Base-by-base conservation (phyloP, 495 filamentous ascomycete genomes). In the Neurospora sp. region DNA sequence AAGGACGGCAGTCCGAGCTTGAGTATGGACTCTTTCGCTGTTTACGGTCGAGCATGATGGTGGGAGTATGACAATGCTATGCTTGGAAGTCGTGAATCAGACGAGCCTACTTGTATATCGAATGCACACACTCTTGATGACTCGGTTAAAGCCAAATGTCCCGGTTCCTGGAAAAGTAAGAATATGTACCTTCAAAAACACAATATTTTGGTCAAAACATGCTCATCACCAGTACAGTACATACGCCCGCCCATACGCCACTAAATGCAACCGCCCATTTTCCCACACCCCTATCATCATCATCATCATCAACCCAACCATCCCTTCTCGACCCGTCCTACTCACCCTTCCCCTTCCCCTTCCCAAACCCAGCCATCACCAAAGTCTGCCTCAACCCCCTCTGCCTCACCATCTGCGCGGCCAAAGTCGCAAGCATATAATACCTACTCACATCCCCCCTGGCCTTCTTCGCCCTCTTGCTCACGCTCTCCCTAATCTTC, bases 401-500 rank as follows among this genome's bases (percentile, higher is more conserved):
- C 27, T 62, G 54, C 27, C 54, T 62, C 12, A 35, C 11, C 54
- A 62, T 62, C 27, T 62, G 54, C 14, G 54, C 27, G 12, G 54
- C 54, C 54, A 62, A 62, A 27, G 23, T 27, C 27, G 27, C 27
- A 31, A 62, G 54, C 54, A 62, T 62, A 9, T 35, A 35, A 62
- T 35, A 35, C 7, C 54, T 62, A 7, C 23, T 35, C 54, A 62
- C 27, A 35, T 62, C 27, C 23, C 23, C 7, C 27, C 54, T 18
- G 5, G 38, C 42, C 70, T 72, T 71, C 49, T 14, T 35, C 49
- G 71, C 49, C 70, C 70, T 79, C 18, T 71, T 11, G 62, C 74
- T 44, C 39, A 80, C 72, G 3, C 74, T 78, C 4, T 70, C 69
- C 38, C 72, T 76, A 0, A 82, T 7, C 49, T 76, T 73, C 0